Conservation (phyloP, 495 filamentous ascomycete species). For the Neurospora africana region DNA sequence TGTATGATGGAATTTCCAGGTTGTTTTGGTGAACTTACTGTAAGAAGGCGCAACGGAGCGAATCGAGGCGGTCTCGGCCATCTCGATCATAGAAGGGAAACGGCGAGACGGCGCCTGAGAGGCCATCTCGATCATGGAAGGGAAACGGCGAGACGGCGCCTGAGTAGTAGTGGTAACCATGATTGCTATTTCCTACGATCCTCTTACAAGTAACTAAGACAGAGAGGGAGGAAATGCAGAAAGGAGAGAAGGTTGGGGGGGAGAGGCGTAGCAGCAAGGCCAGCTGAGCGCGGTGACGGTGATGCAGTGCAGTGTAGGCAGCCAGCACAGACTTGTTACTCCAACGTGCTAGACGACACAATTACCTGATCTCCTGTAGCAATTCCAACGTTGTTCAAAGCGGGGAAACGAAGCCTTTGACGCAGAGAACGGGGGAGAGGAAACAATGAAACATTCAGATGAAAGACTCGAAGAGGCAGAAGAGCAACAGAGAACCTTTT, state of each 20-base stretch:
- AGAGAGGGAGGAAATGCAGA: not conserved
- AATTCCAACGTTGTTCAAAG: not conserved
- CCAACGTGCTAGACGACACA: not conserved
- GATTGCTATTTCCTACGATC: not conserved
- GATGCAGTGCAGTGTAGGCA: not conserved
- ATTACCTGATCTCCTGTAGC: not conserved
- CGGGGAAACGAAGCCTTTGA: not conserved
- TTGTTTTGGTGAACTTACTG: slow-evolving; percentile 24
- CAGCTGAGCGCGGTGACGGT: not conserved
- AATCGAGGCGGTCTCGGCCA: slow-evolving; percentile 38
- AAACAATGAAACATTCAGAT: slow-evolving; percentile 3
- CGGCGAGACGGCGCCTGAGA: not conserved
- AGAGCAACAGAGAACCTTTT: not conserved
- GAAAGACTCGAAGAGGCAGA: not conserved
- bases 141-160: not conserved
- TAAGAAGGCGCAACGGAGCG: slow-evolving; percentile 43
- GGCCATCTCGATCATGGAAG: not conserved
- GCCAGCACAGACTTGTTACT: not conserved
- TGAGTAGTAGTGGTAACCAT: not conserved
- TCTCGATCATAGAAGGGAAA: not conserved
- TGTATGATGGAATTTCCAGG: too few species aligned
- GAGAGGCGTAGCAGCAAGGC: not conserved
- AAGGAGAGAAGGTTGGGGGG: not conserved
- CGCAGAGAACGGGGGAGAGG: not conserved
- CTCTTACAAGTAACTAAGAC: not conserved